phyloP scores from a whole-genome alignment of 1,139 yeast genomes.

The Debaryomyces robertsiae region DNA sequence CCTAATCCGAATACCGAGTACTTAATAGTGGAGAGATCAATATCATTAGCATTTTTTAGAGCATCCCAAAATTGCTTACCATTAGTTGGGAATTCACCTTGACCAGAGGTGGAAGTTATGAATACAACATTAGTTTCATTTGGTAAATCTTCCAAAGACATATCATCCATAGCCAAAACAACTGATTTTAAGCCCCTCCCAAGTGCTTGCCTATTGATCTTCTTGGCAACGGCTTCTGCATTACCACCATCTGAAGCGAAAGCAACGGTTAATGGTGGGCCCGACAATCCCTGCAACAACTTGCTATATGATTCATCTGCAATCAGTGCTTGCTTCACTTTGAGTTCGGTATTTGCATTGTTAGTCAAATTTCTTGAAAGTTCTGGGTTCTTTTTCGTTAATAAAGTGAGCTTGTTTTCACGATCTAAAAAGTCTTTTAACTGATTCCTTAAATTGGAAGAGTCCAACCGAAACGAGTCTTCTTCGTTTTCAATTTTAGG shows the following conservation, averaged over 20 bases:
- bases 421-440: conserved; percentile 81
- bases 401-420: conserved; percentile 80
- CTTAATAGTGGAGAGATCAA: conserved; percentile 70
- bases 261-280: conserved; percentile 89
- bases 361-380: conserved; percentile 73
- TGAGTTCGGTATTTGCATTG: conserved; percentile 61
- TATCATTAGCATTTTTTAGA: conserved; percentile 66
- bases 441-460: conserved; percentile 77
- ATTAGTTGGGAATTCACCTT: conserved; percentile 96
- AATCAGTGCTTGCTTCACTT: conserved; percentile 60
- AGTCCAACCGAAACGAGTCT: conserved; percentile 75
- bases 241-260: conserved; percentile 97
- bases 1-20: conserved; percentile 88
- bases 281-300: conserved; percentile 82
- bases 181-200: conserved; percentile 84
- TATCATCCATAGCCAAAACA: conserved; percentile 82
- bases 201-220: conserved; percentile 79
- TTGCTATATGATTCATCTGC: conserved; percentile 80
- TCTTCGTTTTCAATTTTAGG: conserved; percentile 55
- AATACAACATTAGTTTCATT: conserved; percentile 81
- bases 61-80: conserved; percentile 92
- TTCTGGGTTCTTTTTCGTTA: conserved; percentile 70
- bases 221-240: conserved; percentile 82
- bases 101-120: conserved; percentile 91
- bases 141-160: conserved; percentile 76